These are phyloP conservation scores for Cyanodermella asteris DNA, from an alignment of 2,329 filamentous ascomycete genomes.

Conservation along the genomic window DNA sequence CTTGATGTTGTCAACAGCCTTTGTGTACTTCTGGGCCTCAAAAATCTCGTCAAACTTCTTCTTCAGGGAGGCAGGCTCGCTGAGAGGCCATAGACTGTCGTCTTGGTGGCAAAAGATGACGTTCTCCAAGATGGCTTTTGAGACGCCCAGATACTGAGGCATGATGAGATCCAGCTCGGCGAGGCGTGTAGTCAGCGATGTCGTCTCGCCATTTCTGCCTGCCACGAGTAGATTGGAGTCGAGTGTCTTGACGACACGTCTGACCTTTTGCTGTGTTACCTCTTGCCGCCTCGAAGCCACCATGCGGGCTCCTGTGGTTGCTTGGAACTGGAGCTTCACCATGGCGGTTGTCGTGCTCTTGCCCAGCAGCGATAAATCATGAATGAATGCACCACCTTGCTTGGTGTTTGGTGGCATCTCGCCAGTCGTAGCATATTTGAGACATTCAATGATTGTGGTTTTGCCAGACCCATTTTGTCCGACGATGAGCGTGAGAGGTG, in stretches of 20 bases:
- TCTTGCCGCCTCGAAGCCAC: slow-evolving; percentile 69
- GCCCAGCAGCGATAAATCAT: slow-evolving; percentile 54
- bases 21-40: slow-evolving; percentile 89
- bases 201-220: slow-evolving; percentile 52
- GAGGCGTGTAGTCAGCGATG: slow-evolving; percentile 55
- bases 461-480: slow-evolving; percentile 96
- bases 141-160: slow-evolving; percentile 71
- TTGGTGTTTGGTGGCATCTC: slow-evolving; percentile 77
- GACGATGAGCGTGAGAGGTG: slow-evolving; percentile 85
- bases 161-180: slow-evolving; percentile 67
- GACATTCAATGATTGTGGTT: slow-evolving; percentile 95
- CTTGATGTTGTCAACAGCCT: slow-evolving; percentile 91
- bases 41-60: slow-evolving; percentile 96
- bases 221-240: slow-evolving; percentile 58
- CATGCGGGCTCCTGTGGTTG: slow-evolving; percentile 56
- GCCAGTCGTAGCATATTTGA: slow-evolving; percentile 94
- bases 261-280: slow-evolving; percentile 65
- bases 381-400: slow-evolving; percentile 77
- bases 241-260: slow-evolving; percentile 52
- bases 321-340: slow-evolving; percentile 72
- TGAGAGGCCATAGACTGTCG: slow-evolving; percentile 91
- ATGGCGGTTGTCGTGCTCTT: slow-evolving; percentile 81
- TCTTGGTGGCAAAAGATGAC: slow-evolving; percentile 99
- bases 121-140: slow-evolving; percentile 68
- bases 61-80: slow-evolving; percentile 65